These are phyloP conservation scores for Stephanocyclus meneghinianus DNA, from an alignment of 352 stramenopile genomes.

Conservation along the genomic window DNA sequence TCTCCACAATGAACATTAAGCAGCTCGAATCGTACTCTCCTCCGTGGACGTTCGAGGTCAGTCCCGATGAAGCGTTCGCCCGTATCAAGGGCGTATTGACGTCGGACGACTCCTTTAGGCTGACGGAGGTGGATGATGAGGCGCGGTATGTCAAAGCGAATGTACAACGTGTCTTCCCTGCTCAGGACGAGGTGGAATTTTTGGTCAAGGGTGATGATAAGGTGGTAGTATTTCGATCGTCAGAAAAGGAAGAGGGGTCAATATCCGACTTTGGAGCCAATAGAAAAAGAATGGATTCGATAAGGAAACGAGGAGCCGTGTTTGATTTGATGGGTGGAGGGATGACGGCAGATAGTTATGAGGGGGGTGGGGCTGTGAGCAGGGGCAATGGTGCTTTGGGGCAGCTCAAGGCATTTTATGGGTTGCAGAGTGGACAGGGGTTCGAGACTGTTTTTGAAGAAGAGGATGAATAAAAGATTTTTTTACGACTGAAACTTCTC, in stretches of 20 bases:
- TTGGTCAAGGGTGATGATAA: conserved; percentile 66
- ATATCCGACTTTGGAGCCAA: conserved; percentile 72
- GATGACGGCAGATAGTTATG: conserved; percentile 62
- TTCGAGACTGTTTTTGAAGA: conserved; percentile 79
- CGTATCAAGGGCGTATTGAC: conserved; percentile 73
- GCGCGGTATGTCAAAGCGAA: conserved; percentile 61
- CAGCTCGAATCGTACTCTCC: conserved; percentile 54
- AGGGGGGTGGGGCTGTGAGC: conserved; percentile 27
- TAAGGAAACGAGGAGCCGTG: conserved; percentile 60
- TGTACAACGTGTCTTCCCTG: conserved; percentile 45
- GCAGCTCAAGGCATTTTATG: conserved; percentile 82
- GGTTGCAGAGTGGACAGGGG: conserved; percentile 68
- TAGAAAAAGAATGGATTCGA: conserved; percentile 65
- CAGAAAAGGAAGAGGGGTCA: conserved; percentile 49
- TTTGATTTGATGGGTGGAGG: conserved; percentile 78
- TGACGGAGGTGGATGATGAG: conserved; percentile 60
- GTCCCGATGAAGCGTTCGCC: conserved; percentile 69
- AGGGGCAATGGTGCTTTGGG: conserved; percentile 55
- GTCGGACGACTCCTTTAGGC: conserved; percentile 44
- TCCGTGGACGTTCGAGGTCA: conserved; percentile 77
- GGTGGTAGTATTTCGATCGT: conserved; percentile 70
- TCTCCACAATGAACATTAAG: conserved; percentile 75
- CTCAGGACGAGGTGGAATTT: conserved; percentile 73
- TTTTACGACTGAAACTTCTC: not conserved
- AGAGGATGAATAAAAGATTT: conserved; percentile 20